These are phyloP conservation scores for grape (Vitis vinifera) DNA, from an alignment of 164 flowering plant genomes.

Conservation along the genomic window DNA sequence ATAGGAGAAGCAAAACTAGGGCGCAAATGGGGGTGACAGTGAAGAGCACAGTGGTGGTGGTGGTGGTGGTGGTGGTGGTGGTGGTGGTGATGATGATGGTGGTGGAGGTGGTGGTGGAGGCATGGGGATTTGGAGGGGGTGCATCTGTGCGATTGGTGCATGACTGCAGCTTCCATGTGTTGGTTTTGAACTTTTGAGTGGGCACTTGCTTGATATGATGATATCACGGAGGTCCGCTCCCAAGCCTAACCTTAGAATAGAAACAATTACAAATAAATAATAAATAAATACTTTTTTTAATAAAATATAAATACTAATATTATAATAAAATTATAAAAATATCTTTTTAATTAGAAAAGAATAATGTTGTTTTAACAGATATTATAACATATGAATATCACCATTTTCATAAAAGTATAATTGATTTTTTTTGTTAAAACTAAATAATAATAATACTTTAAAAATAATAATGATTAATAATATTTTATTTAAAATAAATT, in stretches of 20 bases:
- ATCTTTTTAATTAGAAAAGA: too few species aligned
- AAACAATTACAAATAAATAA: too few species aligned
- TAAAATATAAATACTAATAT: too few species aligned
- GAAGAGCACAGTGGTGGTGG: conserved; percentile 4
- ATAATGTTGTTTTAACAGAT: too few species aligned
- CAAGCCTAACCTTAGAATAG: too few species aligned
- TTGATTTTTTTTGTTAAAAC: not conserved
- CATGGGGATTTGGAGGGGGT: not conserved
- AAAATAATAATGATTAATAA: too few species aligned
- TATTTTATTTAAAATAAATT: too few species aligned
- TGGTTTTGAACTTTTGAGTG: not conserved
- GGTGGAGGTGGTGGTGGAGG: not conserved
- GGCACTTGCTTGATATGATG: not conserved
- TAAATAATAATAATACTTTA: not conserved
- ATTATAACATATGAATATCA: too few species aligned
- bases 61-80: conserved; percentile 5
- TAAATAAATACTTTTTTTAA: too few species aligned
- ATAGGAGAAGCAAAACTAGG: conserved; percentile 5
- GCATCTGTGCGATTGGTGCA: conserved; percentile 7
- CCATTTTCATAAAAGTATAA: too few species aligned
- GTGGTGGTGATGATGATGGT: conserved; percentile 1
- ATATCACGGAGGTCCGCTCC: not conserved
- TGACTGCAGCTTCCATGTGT: not conserved
- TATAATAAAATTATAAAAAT: too few species aligned
- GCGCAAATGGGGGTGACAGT: conserved; percentile 1